Evolutionary conservation across 192 early-diverging fungal species (phyloP).

Genomic region (Coemansia sp.): DNA sequence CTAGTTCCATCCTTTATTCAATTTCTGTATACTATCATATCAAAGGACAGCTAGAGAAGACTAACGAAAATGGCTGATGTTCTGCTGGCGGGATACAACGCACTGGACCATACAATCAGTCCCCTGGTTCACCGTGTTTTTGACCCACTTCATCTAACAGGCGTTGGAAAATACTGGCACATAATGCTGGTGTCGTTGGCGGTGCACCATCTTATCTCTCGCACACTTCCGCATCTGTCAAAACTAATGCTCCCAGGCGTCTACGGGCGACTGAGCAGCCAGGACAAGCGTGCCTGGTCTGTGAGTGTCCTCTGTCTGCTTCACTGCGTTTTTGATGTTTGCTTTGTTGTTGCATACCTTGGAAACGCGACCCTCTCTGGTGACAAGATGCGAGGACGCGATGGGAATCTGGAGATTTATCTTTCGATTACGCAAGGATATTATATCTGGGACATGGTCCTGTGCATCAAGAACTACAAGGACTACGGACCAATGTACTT

Average conservation of each 20-base stretch:
- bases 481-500: slow-evolving; percentile 38
- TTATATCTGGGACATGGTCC: slow-evolving; percentile 44
- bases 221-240: slow-evolving; percentile 8
- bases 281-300: slow-evolving; percentile 24
- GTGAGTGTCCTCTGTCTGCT: slow-evolving; percentile 9
- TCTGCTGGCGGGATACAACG: not conserved
- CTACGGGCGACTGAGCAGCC: slow-evolving; percentile 17
- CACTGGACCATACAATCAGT: not conserved
- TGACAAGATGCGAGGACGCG: slow-evolving; percentile 40
- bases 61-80: not conserved
- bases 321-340: slow-evolving; percentile 27
- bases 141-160: slow-evolving; percentile 35
- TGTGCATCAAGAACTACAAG: slow-evolving; percentile 29
- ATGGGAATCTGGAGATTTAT: slow-evolving; percentile 26
- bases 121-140: slow-evolving; percentile 24
- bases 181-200: slow-evolving; percentile 18
- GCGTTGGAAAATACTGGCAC: slow-evolving; percentile 36
- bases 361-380: slow-evolving; percentile 13
- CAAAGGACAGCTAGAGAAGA: not conserved
- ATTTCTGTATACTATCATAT: not conserved
- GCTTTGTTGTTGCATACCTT: slow-evolving; percentile 26
- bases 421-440: slow-evolving; percentile 37
- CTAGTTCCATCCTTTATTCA: not conserved
- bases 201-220: slow-evolving; percentile 2
- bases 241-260: slow-evolving; percentile 15